phyloP scores from a whole-genome alignment of 371 early-diverging fungal species.

The Lichtheimia corymbifera region DNA sequence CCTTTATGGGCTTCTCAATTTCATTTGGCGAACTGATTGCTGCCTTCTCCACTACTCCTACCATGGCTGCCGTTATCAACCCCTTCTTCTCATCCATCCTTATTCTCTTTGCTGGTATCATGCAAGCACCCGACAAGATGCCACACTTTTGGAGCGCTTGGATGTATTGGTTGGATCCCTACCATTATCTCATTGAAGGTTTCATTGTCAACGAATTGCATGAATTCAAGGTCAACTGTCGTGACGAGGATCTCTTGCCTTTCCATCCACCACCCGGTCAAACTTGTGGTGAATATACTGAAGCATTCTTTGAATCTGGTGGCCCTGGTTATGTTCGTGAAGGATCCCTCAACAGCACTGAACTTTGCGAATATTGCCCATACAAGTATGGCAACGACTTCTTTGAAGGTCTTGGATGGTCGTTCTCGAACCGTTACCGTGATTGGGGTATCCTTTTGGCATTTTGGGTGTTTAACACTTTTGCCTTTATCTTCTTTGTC shows the following conservation, averaged over 20 bases:
- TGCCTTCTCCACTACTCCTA: conserved; percentile 53
- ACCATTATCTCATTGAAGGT: conserved; percentile 77
- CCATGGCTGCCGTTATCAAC: conserved; percentile 72
- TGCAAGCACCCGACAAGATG: conserved; percentile 66
- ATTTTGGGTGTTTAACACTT: conserved; percentile 58
- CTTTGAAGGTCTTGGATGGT: conserved; percentile 60
- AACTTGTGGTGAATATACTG: conserved; percentile 66
- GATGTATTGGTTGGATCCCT: conserved; percentile 75
- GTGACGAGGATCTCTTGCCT: conserved; percentile 39
- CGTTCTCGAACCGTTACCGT: conserved; percentile 59
- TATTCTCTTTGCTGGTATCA: conserved; percentile 74
- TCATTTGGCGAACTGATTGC: conserved; percentile 66
- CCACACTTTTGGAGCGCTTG: conserved; percentile 76
- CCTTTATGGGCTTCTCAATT: conserved; percentile 67
- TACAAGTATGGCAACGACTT: conserved; percentile 63
- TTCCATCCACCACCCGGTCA: conserved; percentile 61
- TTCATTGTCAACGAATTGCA: conserved; percentile 72
- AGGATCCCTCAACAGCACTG: conserved; percentile 47
- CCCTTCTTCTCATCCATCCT: conserved; percentile 75
- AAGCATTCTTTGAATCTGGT: conserved; percentile 49
- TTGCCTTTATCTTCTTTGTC: conserved; percentile 52
- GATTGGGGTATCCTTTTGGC: conserved; percentile 70
- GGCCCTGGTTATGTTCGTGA: conserved; percentile 58
- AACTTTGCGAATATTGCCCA: conserved; percentile 68
- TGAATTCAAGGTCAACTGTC: conserved; percentile 55